Conservation (phyloP, 257 asterid species). For the Buddleja alternifolia region DNA sequence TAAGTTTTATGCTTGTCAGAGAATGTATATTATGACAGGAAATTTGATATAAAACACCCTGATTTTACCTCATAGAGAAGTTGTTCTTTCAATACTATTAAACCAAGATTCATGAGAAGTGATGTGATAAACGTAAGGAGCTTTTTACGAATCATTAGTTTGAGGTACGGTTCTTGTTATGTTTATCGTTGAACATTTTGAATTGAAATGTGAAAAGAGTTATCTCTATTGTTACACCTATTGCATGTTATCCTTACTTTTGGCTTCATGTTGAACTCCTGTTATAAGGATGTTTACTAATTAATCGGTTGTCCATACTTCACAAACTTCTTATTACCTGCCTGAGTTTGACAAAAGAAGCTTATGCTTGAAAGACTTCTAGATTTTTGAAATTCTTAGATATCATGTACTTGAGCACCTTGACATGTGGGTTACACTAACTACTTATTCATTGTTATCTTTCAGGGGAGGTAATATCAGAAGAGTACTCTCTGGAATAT, state of each 20-base stretch:
- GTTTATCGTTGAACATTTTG: not conserved
- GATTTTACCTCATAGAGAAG: not conserved
- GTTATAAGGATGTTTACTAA: slow-evolving; percentile 3
- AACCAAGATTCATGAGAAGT: slow-evolving; percentile 1
- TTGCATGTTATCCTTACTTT: not conserved
- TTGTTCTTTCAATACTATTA: not conserved
- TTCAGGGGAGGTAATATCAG: slow-evolving; percentile 89
- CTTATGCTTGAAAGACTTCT: not conserved
- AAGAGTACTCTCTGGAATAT: slow-evolving; percentile 91
- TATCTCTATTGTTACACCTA: not conserved
- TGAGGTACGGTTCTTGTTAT: not conserved
- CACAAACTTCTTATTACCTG: not conserved
- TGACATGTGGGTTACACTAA: not conserved
- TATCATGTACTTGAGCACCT: too few relatives aligned
- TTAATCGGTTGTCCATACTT: not conserved
- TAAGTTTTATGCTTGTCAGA: slow-evolving; percentile 2
- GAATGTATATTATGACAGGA: not conserved
- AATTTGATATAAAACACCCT: not conserved
- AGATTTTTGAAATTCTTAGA: slow-evolving; percentile 1
- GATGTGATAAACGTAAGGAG: not conserved
- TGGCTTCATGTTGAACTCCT: not conserved
- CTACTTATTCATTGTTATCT: slow-evolving; percentile 23
- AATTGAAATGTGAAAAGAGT: not conserved
- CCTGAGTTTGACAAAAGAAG: not conserved
- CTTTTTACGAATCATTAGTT: not conserved